Percentiles rank a stretch among this genome's conserved stretches.
These are phyloP conservation scores for Cubamyces sp. DNA, from an alignment of 768 basidiomycete genomes.

Conservation along the genomic window DNA sequence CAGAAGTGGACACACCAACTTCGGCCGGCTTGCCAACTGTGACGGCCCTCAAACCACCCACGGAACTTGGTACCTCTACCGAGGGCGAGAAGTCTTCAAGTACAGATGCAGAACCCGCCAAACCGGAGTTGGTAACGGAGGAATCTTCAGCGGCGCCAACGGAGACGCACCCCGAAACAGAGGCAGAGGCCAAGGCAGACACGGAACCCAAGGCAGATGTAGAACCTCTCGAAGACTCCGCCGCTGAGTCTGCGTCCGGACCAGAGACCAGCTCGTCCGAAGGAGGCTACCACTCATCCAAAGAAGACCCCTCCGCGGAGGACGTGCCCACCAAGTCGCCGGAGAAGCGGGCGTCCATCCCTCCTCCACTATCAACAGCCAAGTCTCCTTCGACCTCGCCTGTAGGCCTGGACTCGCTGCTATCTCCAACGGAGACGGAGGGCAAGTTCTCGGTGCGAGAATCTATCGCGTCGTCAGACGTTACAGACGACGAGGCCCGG, in stretches of 20 bases:
- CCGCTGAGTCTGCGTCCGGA: neutral
- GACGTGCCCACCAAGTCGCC: neutral
- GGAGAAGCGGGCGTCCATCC: neutral
- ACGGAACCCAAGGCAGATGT: neutral
- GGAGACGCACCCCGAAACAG: neutral
- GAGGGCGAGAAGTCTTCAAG: neutral
- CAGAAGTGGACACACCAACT: slow-evolving; percentile 3
- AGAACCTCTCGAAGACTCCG: neutral
- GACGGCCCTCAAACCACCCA: slow-evolving; percentile 14
- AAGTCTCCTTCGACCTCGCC: slow-evolving; percentile 11
- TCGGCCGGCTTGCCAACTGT: slow-evolving; percentile 20
- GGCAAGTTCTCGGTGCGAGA: slow-evolving; percentile 30
- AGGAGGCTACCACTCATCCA: neutral
- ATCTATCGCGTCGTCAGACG: slow-evolving; percentile 61
- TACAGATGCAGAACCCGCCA: neutral
- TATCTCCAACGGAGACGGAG: slow-evolving; percentile 36
- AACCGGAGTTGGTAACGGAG: neutral
- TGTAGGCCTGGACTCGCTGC: slow-evolving; percentile 33
- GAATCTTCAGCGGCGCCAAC: neutral
- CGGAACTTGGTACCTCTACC: neutral
- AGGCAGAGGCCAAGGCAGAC: neutral
- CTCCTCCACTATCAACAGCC: slow-evolving; percentile 2
- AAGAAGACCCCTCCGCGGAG: neutral
- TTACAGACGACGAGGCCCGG: slow-evolving; percentile 59
- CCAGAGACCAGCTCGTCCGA: slow-evolving; percentile 1